phyloP scores from a whole-genome alignment of 352 stramenopile genomes.

The Lagenidium sp. region DNA sequence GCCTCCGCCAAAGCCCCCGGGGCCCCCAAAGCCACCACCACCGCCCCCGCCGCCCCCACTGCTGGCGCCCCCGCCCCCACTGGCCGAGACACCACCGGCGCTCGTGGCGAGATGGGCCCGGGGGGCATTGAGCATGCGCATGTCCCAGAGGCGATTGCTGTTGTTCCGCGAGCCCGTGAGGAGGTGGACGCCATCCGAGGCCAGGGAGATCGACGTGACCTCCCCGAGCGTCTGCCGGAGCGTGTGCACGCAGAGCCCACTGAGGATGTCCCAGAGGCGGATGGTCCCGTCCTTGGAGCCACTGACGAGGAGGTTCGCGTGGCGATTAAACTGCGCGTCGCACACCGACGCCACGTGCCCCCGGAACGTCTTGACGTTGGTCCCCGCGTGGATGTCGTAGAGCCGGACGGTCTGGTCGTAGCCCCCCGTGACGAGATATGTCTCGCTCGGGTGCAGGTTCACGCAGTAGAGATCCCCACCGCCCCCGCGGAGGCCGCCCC shows the following conservation, averaged over 20 bases:
- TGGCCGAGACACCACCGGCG: slow-evolving; percentile 1
- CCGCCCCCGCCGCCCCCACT: background rate
- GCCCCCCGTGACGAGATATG: slow-evolving; percentile 77
- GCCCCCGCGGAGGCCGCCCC: slow-evolving; percentile 21
- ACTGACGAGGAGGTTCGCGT: slow-evolving; percentile 82
- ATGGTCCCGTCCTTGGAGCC: slow-evolving; percentile 83
- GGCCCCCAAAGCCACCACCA: background rate
- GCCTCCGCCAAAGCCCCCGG: no score
- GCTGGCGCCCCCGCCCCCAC: background rate
- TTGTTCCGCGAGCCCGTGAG: slow-evolving; percentile 83
- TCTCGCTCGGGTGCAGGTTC: slow-evolving; percentile 78
- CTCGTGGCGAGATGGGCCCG: slow-evolving; percentile 41
- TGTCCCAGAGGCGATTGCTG: slow-evolving; percentile 84
- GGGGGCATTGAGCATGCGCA: slow-evolving; percentile 77
- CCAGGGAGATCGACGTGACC: slow-evolving; percentile 81
- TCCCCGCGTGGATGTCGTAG: slow-evolving; percentile 72
- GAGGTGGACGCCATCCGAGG: slow-evolving; percentile 69
- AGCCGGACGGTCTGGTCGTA: slow-evolving; percentile 85
- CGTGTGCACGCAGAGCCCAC: slow-evolving; percentile 79
- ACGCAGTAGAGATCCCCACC: slow-evolving; percentile 78
- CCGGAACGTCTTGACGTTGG: slow-evolving; percentile 67
- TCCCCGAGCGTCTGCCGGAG: slow-evolving; percentile 78
- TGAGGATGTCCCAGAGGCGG: slow-evolving; percentile 84
- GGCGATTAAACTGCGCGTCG: slow-evolving; percentile 82
- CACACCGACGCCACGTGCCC: slow-evolving; percentile 76